A percentile compares a stretch with the other conserved stretches of the same genome.
Evolutionary conservation across 139 green algal species (phyloP).

Genomic region (Coccomyxa sp.): DNA sequence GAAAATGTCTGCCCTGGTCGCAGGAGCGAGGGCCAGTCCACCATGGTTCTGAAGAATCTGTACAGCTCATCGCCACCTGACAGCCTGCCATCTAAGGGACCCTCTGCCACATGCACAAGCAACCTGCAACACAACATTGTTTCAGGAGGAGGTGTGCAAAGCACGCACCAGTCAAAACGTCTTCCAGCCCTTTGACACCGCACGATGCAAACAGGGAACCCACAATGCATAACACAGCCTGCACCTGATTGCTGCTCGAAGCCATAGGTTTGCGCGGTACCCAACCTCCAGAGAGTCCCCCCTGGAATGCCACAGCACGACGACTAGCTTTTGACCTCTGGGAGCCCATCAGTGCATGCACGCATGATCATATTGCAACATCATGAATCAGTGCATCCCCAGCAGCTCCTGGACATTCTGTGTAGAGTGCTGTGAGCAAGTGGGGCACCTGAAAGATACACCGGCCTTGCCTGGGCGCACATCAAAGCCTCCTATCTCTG

Average conservation of each 20-base stretch:
- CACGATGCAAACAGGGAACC: background rate
- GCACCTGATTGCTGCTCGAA: constrained; percentile 51
- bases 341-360: no score
- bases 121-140: constrained; percentile 39
- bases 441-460: constrained; percentile 40
- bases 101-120: constrained; percentile 55
- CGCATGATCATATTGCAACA: no score
- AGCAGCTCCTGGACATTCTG: no score
- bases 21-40: constrained; percentile 53
- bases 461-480: constrained; percentile 39
- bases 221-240: background rate
- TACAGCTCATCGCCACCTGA: constrained; percentile 58
- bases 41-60: constrained; percentile 42
- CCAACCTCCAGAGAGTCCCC: constrained; percentile 19
- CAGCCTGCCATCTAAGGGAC: constrained; percentile 36
- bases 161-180: background rate
- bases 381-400: no score
- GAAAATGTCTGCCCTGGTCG: constrained; percentile 42
- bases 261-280: constrained; percentile 70
- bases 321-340: no score
- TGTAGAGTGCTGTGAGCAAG: no score
- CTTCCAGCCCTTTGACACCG: background rate
- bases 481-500: constrained; percentile 34
- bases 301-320: constrained; percentile 3
- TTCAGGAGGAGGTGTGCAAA: background rate